Evolutionary conservation across 2,329 filamentous ascomycete genomes (phyloP).

Genomic region (Domatiomyces globalis): DNA sequence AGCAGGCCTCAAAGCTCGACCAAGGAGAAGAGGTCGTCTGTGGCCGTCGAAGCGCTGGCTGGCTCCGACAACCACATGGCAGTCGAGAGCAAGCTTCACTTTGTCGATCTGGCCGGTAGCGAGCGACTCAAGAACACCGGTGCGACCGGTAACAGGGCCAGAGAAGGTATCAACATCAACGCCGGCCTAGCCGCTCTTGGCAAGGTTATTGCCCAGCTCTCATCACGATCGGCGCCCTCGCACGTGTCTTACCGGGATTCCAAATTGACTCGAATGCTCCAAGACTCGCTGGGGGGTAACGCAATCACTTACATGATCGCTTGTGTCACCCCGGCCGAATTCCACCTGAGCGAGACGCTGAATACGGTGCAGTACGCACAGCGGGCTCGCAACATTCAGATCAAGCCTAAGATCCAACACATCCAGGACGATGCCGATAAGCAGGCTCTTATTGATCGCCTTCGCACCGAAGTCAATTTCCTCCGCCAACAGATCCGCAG

Average conservation of each 20-base stretch:
- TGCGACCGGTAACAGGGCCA: constrained; percentile 83
- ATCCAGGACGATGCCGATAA: constrained; percentile 80
- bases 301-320: constrained; percentile 99
- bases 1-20: constrained; percentile 48
- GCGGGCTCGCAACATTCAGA: constrained; percentile 88
- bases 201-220: constrained; percentile 96
- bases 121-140: constrained; percentile 95
- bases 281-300: constrained; percentile 92
- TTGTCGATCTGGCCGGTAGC: constrained; percentile 93
- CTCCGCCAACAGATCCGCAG: constrained; percentile 84
- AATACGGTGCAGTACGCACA: constrained; percentile 98
- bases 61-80: constrained; percentile 50
- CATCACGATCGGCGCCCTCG: constrained; percentile 69
- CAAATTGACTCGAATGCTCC: constrained; percentile 83
- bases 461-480: constrained; percentile 88
- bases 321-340: constrained; percentile 91
- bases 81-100: constrained; percentile 95
- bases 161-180: constrained; percentile 96
- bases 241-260: constrained; percentile 98
- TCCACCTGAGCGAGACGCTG: constrained; percentile 91
- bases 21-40: constrained; percentile 71
- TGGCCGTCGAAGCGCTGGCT: constrained; percentile 67
- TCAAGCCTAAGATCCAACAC: constrained; percentile 91
- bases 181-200: constrained; percentile 85
- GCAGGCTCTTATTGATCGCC: constrained; percentile 78